Evolutionary conservation across 2,329 filamentous ascomycete genomes (phyloP).

Genomic region (Monilinia vaccinii-corymbosi): DNA sequence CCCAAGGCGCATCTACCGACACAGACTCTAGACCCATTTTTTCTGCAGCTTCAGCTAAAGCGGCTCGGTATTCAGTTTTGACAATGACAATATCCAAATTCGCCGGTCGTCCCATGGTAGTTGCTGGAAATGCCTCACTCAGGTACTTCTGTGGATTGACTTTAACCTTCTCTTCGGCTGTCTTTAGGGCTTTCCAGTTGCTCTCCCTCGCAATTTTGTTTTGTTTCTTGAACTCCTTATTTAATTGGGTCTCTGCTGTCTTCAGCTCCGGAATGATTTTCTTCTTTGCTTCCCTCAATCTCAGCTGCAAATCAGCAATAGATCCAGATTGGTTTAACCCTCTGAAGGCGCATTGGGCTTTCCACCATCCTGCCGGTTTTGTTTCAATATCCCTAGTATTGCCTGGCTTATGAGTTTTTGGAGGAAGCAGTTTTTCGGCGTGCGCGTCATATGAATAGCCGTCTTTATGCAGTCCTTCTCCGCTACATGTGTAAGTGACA

Average conservation of each 20-base stretch:
- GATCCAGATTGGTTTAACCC: slow-evolving; percentile 14
- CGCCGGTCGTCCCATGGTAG: slow-evolving; percentile 11
- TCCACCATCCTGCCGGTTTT: slow-evolving; percentile 16
- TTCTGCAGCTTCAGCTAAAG: slow-evolving; percentile 9
- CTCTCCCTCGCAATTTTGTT: slow-evolving; percentile 9
- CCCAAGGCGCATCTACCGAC: slow-evolving; percentile 13
- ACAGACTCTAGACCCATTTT: slow-evolving; percentile 9
- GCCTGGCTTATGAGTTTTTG: slow-evolving; percentile 13
- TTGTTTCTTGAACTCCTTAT: slow-evolving; percentile 14
- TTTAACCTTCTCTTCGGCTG: slow-evolving; percentile 14
- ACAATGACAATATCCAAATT: slow-evolving; percentile 16
- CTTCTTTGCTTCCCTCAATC: slow-evolving; percentile 16
- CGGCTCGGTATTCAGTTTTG: slow-evolving; percentile 10
- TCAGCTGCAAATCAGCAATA: slow-evolving; percentile 14
- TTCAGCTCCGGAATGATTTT: slow-evolving; percentile 15
- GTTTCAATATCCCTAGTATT: slow-evolving; percentile 11
- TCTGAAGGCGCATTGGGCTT: slow-evolving; percentile 17
- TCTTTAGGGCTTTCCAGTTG: slow-evolving; percentile 8
- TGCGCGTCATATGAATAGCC: slow-evolving; percentile 14
- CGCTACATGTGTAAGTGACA: slow-evolving; percentile 16
- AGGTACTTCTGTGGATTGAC: slow-evolving; percentile 12
- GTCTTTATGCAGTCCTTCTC: slow-evolving; percentile 17
- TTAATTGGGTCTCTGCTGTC: slow-evolving; percentile 12
- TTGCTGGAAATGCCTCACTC: slow-evolving; percentile 13
- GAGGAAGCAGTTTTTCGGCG: slow-evolving; percentile 13